Evolutionary conservation across 305 asterid species (phyloP), one percentile per base, ranked within the genome.

Genomic region (Solanum hybrid): DNA sequence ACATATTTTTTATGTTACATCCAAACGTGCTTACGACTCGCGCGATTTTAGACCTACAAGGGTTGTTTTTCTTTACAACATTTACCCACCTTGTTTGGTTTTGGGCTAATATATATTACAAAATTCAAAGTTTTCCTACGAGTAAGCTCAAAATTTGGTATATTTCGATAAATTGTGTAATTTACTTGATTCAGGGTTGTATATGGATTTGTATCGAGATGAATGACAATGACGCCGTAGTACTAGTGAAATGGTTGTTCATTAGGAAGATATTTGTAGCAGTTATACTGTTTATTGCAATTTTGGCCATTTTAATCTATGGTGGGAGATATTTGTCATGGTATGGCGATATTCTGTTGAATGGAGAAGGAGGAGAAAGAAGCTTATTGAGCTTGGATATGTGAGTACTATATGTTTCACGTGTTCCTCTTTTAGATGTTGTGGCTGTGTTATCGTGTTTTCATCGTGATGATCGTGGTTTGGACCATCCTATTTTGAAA

Each of bases 101-200:
- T 89, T 95, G 99, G 99, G 98, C 99, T 22, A 98, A 97, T 94
- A 93, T 97, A 91, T 97, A 96, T 91, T 96, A 97, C 91, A 98
- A 95, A 98, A 99, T 99, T 82, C 96, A 93, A 94, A 97, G 97
- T 92, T 91, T 95, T 89, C 96, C 99, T 7, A 92, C 98, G 31
- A 98, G 95, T 94, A 97, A 95, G 91, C 97, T 97, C 91, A 93
- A 95, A 90, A 88, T 92, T 73, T 93, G 85, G 90, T 97, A 95
- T 85, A 86, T 95, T 88, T 93, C 94, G 60, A 91, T 95, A 91
- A 97, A 95, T 89, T 86, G 93, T 88, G 97, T 84, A 37, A 92
- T 96, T 56, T 97, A 96, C 94, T 78, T 96, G 90, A 90, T 95
- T 90, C 99, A 96, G 98, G 99, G 95, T 86, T 78, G 90, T 60